phyloP scores from a whole-genome alignment of 495 filamentous ascomycete genomes.

The Xylaria venustula region DNA sequence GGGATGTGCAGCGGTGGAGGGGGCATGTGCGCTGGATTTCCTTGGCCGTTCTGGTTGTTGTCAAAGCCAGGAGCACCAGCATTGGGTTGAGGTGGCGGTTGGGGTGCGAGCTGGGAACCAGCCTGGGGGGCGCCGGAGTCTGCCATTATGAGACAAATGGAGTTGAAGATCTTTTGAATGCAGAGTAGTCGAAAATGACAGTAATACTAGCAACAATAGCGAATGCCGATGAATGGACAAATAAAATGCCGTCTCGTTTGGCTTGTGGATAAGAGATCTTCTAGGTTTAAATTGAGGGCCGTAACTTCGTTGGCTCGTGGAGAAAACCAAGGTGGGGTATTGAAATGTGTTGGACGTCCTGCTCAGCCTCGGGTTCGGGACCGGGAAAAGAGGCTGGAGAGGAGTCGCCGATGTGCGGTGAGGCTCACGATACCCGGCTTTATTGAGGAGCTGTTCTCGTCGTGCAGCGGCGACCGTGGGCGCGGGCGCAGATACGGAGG shows the following conservation, averaged over 20 bases:
- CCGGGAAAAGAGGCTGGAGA: background rate
- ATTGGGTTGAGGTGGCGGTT: constrained; percentile 63
- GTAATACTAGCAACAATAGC: background rate
- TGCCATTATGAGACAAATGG: constrained; percentile 54
- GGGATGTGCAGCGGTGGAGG: constrained; percentile 92
- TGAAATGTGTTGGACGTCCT: background rate
- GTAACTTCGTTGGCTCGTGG: constrained; percentile 4
- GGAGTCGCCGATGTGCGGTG: constrained; percentile 19
- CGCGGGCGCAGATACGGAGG: constrained; percentile 12
- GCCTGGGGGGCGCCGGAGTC: constrained; percentile 59
- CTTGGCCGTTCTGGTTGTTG: constrained; percentile 64
- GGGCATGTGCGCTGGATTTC: constrained; percentile 82
- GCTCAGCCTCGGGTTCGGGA: background rate
- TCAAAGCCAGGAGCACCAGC: constrained; percentile 70
- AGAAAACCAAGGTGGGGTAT: constrained; percentile 8
- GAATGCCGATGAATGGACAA: background rate
- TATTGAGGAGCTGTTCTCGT: constrained; percentile 10
- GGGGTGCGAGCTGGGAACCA: constrained; percentile 60
- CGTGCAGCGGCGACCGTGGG: constrained; percentile 19
- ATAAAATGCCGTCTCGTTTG: background rate
- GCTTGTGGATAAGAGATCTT: background rate
- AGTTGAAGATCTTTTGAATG: background rate
- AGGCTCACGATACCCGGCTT: constrained; percentile 22
- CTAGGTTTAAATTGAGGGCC: background rate
- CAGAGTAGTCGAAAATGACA: background rate